Evolutionary conservation across 2,329 filamentous ascomycete genomes (phyloP).

Genomic region (Apiospora hydei): DNA sequence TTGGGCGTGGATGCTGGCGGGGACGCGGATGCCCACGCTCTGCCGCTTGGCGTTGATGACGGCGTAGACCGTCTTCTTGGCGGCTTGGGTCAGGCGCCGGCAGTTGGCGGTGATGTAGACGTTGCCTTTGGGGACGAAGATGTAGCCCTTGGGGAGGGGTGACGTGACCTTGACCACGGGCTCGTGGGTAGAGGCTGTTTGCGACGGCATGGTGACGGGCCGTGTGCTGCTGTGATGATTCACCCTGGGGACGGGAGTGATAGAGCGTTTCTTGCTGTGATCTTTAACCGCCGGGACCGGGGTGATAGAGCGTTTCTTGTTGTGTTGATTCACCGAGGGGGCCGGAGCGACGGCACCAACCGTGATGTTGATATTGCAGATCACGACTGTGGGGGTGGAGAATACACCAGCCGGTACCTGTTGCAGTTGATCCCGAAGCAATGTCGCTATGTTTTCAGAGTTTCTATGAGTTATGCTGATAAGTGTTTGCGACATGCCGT

Average conservation of each 20-base stretch:
- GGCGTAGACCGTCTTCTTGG: constrained; percentile 44
- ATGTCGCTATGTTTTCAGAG: not conserved
- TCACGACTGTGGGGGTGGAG: no score
- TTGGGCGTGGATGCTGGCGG: constrained; percentile 39
- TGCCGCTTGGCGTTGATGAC: constrained; percentile 40
- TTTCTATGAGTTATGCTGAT: not conserved
- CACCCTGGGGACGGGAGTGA: no score
- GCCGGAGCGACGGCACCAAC: no score
- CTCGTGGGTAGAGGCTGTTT: constrained; percentile 27
- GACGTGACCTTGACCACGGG: constrained; percentile 34
- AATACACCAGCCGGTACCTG: no score
- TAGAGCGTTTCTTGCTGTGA: no score
- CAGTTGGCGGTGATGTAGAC: constrained; percentile 51
- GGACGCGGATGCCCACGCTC: constrained; percentile 49
- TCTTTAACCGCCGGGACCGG: no score
- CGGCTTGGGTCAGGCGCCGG: constrained; percentile 46
- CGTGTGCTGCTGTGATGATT: not conserved
- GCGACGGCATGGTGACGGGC: not conserved
- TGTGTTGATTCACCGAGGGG: no score
- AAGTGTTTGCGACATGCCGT: not conserved
- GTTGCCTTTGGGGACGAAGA: constrained; percentile 51
- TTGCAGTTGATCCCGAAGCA: not conserved
- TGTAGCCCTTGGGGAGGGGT: constrained; percentile 49
- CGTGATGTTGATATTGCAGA: no score
- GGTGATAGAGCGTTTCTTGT: no score